Conservation (phyloP, 805 yeast genomes). For the Yamadazyma olivae region DNA sequence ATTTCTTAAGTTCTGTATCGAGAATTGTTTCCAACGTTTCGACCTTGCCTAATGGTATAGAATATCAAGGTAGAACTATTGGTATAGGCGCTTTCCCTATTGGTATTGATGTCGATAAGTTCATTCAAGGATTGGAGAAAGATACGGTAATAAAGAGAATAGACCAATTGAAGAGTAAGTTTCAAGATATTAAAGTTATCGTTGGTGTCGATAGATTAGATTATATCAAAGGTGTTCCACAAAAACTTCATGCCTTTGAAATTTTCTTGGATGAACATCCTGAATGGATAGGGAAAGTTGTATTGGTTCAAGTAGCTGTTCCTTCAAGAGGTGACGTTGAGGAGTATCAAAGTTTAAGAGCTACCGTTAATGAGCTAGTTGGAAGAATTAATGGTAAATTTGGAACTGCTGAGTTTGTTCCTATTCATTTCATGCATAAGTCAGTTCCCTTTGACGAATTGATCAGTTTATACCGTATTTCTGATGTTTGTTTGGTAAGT, state of each 20-base stretch:
- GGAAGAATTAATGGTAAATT: conserved; percentile 95
- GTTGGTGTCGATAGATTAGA: conserved; percentile 97
- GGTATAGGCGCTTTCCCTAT: conserved; percentile 97
- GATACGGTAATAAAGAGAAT: conserved; percentile 66
- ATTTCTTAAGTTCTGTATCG: conserved; percentile 85
- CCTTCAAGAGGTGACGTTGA: conserved; percentile 98
- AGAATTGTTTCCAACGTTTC: conserved; percentile 70
- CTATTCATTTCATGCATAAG: conserved; percentile 94
- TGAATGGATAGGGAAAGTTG: conserved; percentile 97
- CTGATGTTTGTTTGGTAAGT: conserved; percentile 90
- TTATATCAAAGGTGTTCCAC: conserved; percentile 97
- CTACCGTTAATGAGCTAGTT: conserved; percentile 92
- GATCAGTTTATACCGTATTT: conserved; percentile 77
- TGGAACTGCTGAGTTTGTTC: conserved; percentile 96
- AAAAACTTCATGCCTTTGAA: conserved; percentile 93
- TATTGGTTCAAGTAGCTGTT: conserved; percentile 93
- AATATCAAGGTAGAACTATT: conserved; percentile 70
- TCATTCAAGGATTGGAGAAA: conserved; percentile 70
- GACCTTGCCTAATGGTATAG: conserved; percentile 89
- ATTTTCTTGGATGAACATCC: conserved; percentile 90
- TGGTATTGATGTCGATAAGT: conserved; percentile 94
- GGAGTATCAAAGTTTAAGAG: conserved; percentile 90
- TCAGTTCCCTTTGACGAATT: conserved; percentile 88
- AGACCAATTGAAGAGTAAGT: conserved; percentile 51
- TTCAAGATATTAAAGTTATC: conserved; percentile 79